Base-by-base conservation (phyloP, 2,329 filamentous ascomycete species). In the Leptographium radiaticola region DNA sequence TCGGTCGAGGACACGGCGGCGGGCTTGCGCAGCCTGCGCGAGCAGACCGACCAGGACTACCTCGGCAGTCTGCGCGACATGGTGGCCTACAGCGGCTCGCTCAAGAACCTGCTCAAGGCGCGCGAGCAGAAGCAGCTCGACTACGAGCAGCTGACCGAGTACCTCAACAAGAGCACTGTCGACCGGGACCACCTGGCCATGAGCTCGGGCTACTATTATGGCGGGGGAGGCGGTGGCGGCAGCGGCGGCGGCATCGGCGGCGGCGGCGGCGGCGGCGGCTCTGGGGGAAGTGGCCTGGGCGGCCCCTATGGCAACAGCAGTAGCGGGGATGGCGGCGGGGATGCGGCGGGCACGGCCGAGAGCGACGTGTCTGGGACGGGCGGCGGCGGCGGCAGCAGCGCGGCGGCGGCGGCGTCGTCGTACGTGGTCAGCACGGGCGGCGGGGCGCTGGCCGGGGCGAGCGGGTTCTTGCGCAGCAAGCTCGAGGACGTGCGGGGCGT, bases 51-150 rank as follows among this genome's bases (percentile, higher is more conserved):
- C 65, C 89, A 95, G 63, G 89, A 96, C 68, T 98, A 98, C 66
- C 81, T 98, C 1, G 88, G 89, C 60, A 91, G 86, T 53, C 75
- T 98, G 52, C 83, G 89, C 51, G 93, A 98, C 70, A 95, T 97
- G 90, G 87, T 94, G 62, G 86, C 89, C 31, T 98, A 97, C 69
- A 91, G 89, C 59, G 72, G 80, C n/a, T 86, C 89, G 0, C 74
- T 97, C 48, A 95, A 95, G 68, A 77, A 81, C 30, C 82, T 98
- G 6, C 81, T 98, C 59, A 95, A 95, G 68, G 88, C 88, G 1
- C 84, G 93, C 39, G 93, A 98, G 71, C 89, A 94, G 71, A 98
- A 98, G 67, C 93, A 98, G 67, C 84, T 98, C 55, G 93, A 98
- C 71, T 95, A 91, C 64, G 93, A 98, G 70, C 90, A 89, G 59